Conservation (phyloP, 176 grass and related monocot genomes). For the Cymbopogon citratus region DNA sequence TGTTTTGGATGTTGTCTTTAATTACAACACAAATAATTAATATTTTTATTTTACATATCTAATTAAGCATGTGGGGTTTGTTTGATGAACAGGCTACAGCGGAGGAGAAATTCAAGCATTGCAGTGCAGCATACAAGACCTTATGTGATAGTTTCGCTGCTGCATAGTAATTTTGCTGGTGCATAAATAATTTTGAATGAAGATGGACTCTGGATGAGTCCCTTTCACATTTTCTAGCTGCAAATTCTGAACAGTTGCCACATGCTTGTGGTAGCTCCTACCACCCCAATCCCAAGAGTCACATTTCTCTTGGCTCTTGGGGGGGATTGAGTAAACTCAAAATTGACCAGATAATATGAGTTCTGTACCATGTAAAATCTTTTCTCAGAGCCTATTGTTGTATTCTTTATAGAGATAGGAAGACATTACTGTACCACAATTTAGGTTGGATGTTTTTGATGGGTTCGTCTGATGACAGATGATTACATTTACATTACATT, state of each 20-base stretch:
- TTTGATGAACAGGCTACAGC: constrained; percentile 55
- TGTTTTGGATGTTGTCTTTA: constrained; percentile 13
- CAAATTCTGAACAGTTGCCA: neutral
- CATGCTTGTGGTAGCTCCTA: neutral
- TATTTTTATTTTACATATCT: neutral
- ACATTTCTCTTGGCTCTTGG: constrained; percentile 19
- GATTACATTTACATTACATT: neutral
- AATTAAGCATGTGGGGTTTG: constrained; percentile 5
- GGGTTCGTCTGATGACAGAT: neutral
- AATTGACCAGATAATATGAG: constrained; percentile 8
- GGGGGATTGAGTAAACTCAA: neutral
- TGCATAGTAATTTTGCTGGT: constrained; percentile 18
- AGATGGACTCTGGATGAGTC: constrained; percentile 12
- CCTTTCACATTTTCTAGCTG: constrained; percentile 11
- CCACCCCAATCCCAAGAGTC: neutral
- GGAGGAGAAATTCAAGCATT: constrained; percentile 94
- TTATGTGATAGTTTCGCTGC: constrained; percentile 57
- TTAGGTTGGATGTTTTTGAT: neutral
- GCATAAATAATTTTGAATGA: constrained; percentile 19
- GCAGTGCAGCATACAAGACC: constrained; percentile 82
- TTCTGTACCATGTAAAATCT: constrained; percentile 12
- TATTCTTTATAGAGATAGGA: constrained; percentile 20
- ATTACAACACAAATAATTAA: neutral
- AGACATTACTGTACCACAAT: neutral
- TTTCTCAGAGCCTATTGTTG: constrained; percentile 2